phyloP scores from a whole-genome alignment of 192 early-diverging fungal genomes.

The Dissophora ornata region DNA sequence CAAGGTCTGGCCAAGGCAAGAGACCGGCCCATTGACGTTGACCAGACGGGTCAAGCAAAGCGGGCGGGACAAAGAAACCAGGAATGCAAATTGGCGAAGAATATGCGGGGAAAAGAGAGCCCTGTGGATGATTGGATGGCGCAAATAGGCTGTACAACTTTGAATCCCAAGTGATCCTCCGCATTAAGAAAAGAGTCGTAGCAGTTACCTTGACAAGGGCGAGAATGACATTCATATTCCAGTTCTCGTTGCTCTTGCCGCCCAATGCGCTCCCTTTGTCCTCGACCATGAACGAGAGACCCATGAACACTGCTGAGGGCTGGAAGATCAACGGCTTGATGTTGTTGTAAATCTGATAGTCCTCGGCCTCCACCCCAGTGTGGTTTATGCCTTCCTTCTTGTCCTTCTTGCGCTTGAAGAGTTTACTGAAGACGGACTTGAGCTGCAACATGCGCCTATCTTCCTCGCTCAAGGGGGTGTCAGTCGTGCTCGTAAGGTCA shows the following conservation, averaged over 20 bases:
- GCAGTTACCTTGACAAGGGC: conserved; percentile 55
- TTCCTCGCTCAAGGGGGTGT: conserved; percentile 15
- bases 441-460: conserved; percentile 38
- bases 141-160: too few relatives aligned
- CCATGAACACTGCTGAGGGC: conserved; percentile 51
- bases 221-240: conserved; percentile 55
- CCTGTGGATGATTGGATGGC: too few relatives aligned
- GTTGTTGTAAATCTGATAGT: conserved; percentile 45
- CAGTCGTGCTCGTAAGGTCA: not conserved
- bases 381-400: conserved; percentile 34
- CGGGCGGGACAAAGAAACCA: not conserved
- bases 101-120: too few relatives aligned
- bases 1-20: too few relatives aligned
- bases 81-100: too few relatives aligned
- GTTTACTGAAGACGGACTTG: conserved; percentile 36
- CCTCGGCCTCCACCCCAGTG: conserved; percentile 29
- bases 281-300: conserved; percentile 51
- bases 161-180: too few relatives aligned
- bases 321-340: conserved; percentile 34
- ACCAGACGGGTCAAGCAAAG: not conserved
- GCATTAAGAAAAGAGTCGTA: too few relatives aligned
- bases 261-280: conserved; percentile 39
- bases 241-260: conserved; percentile 27
- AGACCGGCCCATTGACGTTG: too few relatives aligned
- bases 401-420: conserved; percentile 49